Evolutionary conservation across 768 basidiomycete species (phyloP), one percentile per base, ranked within the genome.

Genomic region (Naganishia friedmannii): DNA sequence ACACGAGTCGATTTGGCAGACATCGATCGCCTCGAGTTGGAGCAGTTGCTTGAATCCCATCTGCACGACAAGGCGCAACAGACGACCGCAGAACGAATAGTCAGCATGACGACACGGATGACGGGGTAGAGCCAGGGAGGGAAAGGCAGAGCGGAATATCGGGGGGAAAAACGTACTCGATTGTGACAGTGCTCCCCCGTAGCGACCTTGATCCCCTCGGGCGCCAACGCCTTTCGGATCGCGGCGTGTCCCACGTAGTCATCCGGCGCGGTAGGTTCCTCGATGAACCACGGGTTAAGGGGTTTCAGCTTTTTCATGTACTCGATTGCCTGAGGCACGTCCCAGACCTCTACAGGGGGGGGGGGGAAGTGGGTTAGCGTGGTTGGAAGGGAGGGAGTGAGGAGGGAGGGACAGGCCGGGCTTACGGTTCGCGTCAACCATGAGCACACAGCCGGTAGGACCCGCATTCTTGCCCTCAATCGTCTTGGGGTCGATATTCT

Each of bases 111-210:
- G n/a, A n/a, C n/a, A n/a, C n/a, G 65, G n/a, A 28, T 48, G 39
- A 21, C 37, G 19, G 26, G 42, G 28, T n/a, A n/a, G n/a, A n/a
- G n/a, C n/a, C n/a, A n/a, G n/a, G n/a, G n/a, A n/a, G n/a, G n/a
- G n/a, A n/a, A n/a, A n/a, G n/a, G n/a, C n/a, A n/a, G n/a, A n/a
- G n/a, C n/a, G n/a, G n/a, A n/a, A n/a, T n/a, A n/a, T n/a, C n/a
- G n/a, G n/a, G n/a, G n/a, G n/a, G n/a, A 71, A 53, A 77, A 74
- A 45, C 60, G 23, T 63, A 63, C 60, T 73, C 81, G 86, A 81
- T 95, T 95, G 79, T 96, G 92, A 0, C 91, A 92, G 75, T 95
- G 93, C 83, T 96, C 93, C 31, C 92, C 93, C 0, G 93, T 95
- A 3, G 93, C 92, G 46, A 95, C 92, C 34, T 91, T 91, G 71